Evolutionary conservation across 345 rosid species (phyloP).

Genomic region (Populus davidiana): DNA sequence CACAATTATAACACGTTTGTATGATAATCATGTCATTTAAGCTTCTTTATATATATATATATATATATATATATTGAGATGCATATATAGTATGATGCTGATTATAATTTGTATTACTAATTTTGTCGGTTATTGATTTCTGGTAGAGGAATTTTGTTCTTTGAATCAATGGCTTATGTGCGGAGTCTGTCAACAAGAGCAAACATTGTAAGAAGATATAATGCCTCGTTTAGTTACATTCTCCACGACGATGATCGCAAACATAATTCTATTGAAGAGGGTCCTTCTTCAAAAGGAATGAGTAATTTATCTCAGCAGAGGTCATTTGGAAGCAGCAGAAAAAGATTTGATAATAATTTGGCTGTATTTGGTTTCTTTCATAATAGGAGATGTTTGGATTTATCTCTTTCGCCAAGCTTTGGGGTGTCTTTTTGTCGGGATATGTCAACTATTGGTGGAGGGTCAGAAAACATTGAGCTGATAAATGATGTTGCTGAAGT

Average conservation of each 20-base stretch:
- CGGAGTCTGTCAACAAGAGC: conserved; percentile 51
- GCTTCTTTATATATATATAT: too few relatives aligned
- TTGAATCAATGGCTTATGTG: conserved; percentile 47
- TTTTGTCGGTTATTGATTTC: background rate
- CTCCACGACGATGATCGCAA: conserved; percentile 39
- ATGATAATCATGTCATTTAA: background rate
- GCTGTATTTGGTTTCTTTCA: conserved; percentile 24
- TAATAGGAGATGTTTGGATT: conserved; percentile 25
- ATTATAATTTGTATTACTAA: background rate
- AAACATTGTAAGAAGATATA: conserved; percentile 31
- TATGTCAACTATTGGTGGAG: conserved; percentile 56
- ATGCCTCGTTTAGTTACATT: conserved; percentile 38
- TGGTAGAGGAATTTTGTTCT: background rate
- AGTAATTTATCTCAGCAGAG: conserved; percentile 36
- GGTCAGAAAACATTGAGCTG: conserved; percentile 43
- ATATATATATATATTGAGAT: too few relatives aligned
- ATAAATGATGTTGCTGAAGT: conserved; percentile 48
- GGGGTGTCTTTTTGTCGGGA: conserved; percentile 47
- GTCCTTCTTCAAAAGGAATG: conserved; percentile 30
- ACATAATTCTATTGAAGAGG: conserved; percentile 19
- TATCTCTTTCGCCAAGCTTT: conserved; percentile 29
- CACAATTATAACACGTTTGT: too few relatives aligned
- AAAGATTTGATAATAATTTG: conserved; percentile 11
- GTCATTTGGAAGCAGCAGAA: conserved; percentile 23
- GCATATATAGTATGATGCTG: background rate